A percentile compares a stretch with the other conserved stretches of the same genome.
Evolutionary conservation across 371 early-diverging fungal species (phyloP).

Genomic region (Mucor mucedo): DNA sequence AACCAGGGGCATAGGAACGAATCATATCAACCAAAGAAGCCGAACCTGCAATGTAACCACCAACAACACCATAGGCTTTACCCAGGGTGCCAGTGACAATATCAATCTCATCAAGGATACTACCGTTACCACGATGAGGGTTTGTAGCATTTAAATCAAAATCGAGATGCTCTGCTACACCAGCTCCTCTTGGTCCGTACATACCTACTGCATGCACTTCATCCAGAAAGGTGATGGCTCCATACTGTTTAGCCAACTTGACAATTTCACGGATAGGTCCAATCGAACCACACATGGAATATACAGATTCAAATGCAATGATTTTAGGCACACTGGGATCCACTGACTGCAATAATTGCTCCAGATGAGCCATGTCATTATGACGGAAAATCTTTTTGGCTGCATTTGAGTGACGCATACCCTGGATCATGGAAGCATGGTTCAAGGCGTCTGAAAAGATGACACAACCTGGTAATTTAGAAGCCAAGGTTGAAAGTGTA

Average conservation of each 20-base stretch:
- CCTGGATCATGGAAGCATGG: conserved; percentile 99
- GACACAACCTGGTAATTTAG: conserved; percentile 91
- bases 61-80: conserved; percentile 97
- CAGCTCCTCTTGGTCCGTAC: conserved; percentile 96
- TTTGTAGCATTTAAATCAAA: conserved; percentile 67
- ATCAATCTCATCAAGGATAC: conserved; percentile 90
- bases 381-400: conserved; percentile 93
- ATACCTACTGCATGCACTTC: conserved; percentile 99
- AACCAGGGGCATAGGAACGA: conserved; percentile 98
- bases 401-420: conserved; percentile 92
- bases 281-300: conserved; percentile 98
- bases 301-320: conserved; percentile 97
- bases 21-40: conserved; percentile 93
- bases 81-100: conserved; percentile 98
- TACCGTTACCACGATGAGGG: conserved; percentile 60
- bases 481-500: conserved; percentile 89
- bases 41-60: conserved; percentile 96
- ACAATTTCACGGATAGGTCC: conserved; percentile 96
- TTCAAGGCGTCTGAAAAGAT: conserved; percentile 95
- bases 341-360: conserved; percentile 77
- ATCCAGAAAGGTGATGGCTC: conserved; percentile 97
- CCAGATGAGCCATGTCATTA: conserved; percentile 93
- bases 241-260: conserved; percentile 93
- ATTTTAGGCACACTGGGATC: conserved; percentile 90
- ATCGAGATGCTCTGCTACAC: conserved; percentile 96